phyloP scores from a whole-genome alignment of 306 rosid genomes.

The Pterocarpus macrocarpus region DNA sequence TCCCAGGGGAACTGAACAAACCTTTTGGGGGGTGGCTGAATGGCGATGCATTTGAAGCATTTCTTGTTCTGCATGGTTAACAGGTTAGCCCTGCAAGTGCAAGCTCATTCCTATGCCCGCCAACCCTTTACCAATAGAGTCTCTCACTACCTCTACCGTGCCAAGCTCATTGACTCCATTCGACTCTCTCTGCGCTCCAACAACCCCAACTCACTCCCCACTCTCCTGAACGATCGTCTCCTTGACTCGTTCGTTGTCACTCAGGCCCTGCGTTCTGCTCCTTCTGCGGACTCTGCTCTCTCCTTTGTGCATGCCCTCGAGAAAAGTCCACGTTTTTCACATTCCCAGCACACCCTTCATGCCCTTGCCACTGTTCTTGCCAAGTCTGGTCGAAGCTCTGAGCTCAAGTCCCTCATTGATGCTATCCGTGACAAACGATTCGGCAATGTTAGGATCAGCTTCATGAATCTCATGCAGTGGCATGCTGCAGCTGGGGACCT shows the following conservation, averaged over 20 bases:
- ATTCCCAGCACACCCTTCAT: constrained; percentile 70
- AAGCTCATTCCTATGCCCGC: constrained; percentile 59
- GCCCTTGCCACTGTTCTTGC: constrained; percentile 83
- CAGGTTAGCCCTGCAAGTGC: constrained; percentile 41
- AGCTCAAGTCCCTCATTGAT: constrained; percentile 67
- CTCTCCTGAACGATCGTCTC: constrained; percentile 57
- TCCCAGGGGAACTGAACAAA: neutral
- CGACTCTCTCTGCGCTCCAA: constrained; percentile 71
- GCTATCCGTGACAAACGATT: constrained; percentile 58
- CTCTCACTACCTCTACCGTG: constrained; percentile 78
- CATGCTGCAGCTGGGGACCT: constrained; percentile 66
- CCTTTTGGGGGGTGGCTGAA: constrained; percentile 2
- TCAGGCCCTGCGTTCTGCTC: constrained; percentile 77
- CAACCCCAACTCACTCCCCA: constrained; percentile 55
- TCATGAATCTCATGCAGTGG: constrained; percentile 80
- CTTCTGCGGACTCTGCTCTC: constrained; percentile 78
- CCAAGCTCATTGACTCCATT: constrained; percentile 77
- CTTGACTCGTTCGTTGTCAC: constrained; percentile 75
- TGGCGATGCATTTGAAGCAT: constrained; percentile 47
- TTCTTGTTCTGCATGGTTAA: constrained; percentile 39
- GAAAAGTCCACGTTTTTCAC: constrained; percentile 54
- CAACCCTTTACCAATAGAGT: constrained; percentile 75
- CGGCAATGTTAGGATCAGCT: constrained; percentile 56
- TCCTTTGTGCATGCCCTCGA: constrained; percentile 56
- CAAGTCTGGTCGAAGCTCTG: constrained; percentile 55